Percentiles rank a stretch among this genome's conserved stretches.
phyloP scores from a whole-genome alignment of 192 early-diverging fungal species.

The Dimargaris cristalligena region DNA sequence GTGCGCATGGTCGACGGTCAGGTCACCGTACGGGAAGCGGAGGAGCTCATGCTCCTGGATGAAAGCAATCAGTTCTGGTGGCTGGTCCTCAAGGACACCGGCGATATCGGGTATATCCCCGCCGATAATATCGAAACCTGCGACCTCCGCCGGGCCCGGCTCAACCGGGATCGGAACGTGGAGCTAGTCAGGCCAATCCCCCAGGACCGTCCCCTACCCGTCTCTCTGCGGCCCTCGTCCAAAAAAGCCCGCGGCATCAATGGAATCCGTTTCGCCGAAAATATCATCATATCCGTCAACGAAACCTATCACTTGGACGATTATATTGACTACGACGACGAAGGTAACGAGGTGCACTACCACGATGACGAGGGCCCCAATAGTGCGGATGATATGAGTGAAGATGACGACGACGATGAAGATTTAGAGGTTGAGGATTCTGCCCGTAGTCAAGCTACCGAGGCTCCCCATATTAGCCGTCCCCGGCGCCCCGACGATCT shows the following conservation, averaged over 20 bases:
- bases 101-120: constrained; percentile 61
- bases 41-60: constrained; percentile 53
- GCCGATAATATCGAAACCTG: constrained; percentile 52
- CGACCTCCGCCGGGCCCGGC: constrained; percentile 42
- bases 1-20: constrained; percentile 63
- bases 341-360: neutral
- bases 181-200: constrained; percentile 24
- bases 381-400: constrained; percentile 11
- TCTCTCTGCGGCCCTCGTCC: neutral
- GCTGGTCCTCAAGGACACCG: constrained; percentile 35
- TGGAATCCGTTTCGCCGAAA: neutral
- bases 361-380: constrained; percentile 9
- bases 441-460: neutral
- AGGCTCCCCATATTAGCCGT: neutral
- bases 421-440: neutral
- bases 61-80: constrained; percentile 68
- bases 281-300: neutral
- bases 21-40: constrained; percentile 49
- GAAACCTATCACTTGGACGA: constrained; percentile 11
- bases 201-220: constrained; percentile 9
- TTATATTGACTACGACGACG: constrained; percentile 14
- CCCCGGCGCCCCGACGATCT: neutral
- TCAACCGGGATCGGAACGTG: constrained; percentile 48
- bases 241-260: neutral
- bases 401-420: constrained; percentile 10